A percentile compares a stretch with the other conserved stretches of the same genome.
Conservation (phyloP, 192 early-diverging fungal species). For the Linnemannia exigua region DNA sequence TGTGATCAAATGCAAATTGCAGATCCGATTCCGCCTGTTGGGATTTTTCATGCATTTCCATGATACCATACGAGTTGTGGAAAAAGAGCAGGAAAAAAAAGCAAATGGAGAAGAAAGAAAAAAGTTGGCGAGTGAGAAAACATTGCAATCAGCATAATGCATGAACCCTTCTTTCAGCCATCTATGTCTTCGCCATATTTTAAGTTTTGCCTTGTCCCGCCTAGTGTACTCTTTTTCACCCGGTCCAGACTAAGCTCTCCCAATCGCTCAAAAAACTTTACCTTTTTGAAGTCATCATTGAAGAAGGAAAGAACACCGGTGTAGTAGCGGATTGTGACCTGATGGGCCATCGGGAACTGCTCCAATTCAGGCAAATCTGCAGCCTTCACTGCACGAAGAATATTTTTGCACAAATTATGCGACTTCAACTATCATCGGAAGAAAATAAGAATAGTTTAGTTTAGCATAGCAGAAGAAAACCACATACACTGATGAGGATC, state of each 20-base stretch:
- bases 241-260: background rate
- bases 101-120: background rate
- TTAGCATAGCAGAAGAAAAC: background rate
- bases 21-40: conserved; percentile 46
- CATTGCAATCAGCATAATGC: background rate
- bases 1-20: conserved; percentile 60
- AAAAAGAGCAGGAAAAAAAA: background rate
- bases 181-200: background rate
- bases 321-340: conserved; percentile 90
- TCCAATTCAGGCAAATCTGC: conserved; percentile 82
- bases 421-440: conserved; percentile 68
- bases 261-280: conserved; percentile 23
- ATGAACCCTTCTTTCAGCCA: background rate
- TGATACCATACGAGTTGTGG: conserved; percentile 9
- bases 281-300: conserved; percentile 83
- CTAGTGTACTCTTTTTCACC: background rate
- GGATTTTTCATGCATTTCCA: background rate
- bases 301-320: conserved; percentile 89
- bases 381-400: conserved; percentile 78
- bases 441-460: background rate
- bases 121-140: background rate
- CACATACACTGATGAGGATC: background rate
- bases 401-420: conserved; percentile 87
- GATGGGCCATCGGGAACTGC: conserved; percentile 87
- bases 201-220: background rate